Evolutionary conservation across 306 rosid genomes (phyloP).

Genomic region (Fagus sylvatica): DNA sequence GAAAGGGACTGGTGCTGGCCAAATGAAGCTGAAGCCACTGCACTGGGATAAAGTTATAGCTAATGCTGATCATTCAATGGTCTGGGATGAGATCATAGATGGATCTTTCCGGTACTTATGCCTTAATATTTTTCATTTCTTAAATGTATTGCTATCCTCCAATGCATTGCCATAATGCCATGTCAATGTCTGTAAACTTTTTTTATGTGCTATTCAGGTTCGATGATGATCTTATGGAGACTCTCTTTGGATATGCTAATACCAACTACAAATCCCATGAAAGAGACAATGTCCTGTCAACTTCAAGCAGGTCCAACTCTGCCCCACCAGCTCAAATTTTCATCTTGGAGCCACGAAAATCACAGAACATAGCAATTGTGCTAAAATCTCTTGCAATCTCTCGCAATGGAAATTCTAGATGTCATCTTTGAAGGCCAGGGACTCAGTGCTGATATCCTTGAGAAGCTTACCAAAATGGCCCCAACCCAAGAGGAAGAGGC

Average conservation of each 20-base stretch:
- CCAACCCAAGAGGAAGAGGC: conserved; percentile 70
- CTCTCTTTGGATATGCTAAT: conserved; percentile 66
- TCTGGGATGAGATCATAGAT: conserved; percentile 80
- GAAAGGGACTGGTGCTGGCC: conserved; percentile 28
- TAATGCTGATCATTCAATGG: conserved; percentile 74
- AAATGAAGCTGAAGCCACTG: conserved; percentile 69
- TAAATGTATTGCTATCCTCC: background rate
- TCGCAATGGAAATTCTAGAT: conserved; percentile 54
- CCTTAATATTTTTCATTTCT: conserved; percentile 2
- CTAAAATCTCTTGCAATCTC: conserved; percentile 63
- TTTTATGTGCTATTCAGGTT: conserved; percentile 44
- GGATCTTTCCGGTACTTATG: conserved; percentile 67
- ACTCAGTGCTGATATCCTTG: conserved; percentile 65
- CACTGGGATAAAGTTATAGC: conserved; percentile 93
- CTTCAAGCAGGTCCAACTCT: conserved; percentile 34
- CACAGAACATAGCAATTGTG: conserved; percentile 79
- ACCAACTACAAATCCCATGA: conserved; percentile 34
- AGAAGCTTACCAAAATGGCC: conserved; percentile 70
- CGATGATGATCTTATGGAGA: conserved; percentile 78
- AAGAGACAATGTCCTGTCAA: conserved; percentile 34
- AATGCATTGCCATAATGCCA: conserved; percentile 3
- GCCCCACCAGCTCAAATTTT: conserved; percentile 52
- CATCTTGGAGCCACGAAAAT: conserved; percentile 67
- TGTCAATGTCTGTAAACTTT: background rate
- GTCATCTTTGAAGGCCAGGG: conserved; percentile 71